These are phyloP conservation scores for Agroathelia rolfsii DNA, from an alignment of 1,284 basidiomycete species.

Conservation along the genomic window DNA sequence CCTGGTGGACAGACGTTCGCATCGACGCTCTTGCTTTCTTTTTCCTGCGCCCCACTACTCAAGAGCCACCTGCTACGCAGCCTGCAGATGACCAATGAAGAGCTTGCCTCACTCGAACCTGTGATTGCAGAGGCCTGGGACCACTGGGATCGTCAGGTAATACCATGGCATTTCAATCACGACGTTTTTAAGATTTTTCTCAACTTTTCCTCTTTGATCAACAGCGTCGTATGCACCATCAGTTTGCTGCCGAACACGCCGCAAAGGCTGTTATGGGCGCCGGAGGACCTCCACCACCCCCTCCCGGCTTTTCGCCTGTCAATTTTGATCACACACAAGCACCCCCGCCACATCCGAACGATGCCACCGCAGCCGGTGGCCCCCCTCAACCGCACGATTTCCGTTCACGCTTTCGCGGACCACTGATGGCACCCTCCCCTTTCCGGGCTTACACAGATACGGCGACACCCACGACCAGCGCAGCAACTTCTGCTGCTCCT, in stretches of 20 bases:
- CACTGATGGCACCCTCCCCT: slow-evolving; percentile 54
- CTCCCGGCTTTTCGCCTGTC: too few species aligned
- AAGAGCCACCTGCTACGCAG: slow-evolving; percentile 66
- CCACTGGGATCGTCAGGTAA: slow-evolving; percentile 68
- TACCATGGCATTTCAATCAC: slow-evolving; percentile 14
- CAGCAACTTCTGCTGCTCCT: slow-evolving; percentile 25
- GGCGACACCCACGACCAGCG: slow-evolving; percentile 17
- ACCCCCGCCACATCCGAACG: too few species aligned
- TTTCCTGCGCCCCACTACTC: slow-evolving; percentile 59
- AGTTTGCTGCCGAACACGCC: slow-evolving; percentile 46
- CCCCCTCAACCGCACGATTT: too few species aligned
- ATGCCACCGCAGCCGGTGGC: too few species aligned
- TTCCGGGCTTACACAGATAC: slow-evolving; percentile 36
- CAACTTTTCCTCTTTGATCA: slow-evolving; percentile 6
- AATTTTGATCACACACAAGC: too few species aligned
- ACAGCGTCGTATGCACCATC: slow-evolving; percentile 58
- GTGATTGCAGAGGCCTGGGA: slow-evolving; percentile 75
- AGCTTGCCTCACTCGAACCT: slow-evolving; percentile 66
- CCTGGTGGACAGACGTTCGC: slow-evolving; percentile 62
- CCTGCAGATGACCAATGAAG: slow-evolving; percentile 64
- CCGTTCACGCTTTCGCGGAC: slow-evolving; percentile 58
- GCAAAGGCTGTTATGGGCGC: slow-evolving; percentile 33
- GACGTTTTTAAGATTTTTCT: slow-evolving; percentile 8
- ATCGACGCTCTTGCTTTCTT: slow-evolving; percentile 57
- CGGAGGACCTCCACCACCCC: too few species aligned